Conservation (phyloP, 139 green algal species). For the Chlorella sp. region DNA sequence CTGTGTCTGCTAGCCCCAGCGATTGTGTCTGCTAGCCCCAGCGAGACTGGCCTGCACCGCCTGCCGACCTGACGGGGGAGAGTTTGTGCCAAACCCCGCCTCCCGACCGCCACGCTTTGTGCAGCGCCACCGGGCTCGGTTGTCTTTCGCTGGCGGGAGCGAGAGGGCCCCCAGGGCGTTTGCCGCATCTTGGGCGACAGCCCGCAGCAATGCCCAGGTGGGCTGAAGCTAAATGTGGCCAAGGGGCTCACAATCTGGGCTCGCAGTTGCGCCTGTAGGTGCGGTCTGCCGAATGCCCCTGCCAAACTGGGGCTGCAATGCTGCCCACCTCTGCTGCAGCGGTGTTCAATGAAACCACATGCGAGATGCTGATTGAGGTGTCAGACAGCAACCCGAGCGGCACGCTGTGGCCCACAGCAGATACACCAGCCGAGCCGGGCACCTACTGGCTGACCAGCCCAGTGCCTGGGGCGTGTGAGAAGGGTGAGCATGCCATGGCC, state of each 20-base stretch:
- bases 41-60: too few species aligned
- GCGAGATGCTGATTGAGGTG: background rate
- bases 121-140: background rate
- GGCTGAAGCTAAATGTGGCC: too few species aligned
- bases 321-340: too few species aligned
- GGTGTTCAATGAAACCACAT: too few species aligned
- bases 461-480: constrained; percentile 2
- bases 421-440: background rate
- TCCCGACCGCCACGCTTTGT: too few species aligned
- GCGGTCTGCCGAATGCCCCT: background rate
- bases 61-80: too few species aligned
- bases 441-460: constrained; percentile 7
- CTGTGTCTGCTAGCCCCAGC: too few species aligned
- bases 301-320: background rate
- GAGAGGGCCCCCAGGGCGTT: constrained; percentile 17
- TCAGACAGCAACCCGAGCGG: background rate
- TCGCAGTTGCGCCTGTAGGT: too few species aligned
- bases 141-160: constrained; percentile 4
- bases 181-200: constrained; percentile 1
- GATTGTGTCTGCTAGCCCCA: too few species aligned
- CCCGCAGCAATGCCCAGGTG: constrained; percentile 9
- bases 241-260: too few species aligned
- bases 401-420: background rate
- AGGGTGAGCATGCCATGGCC: background rate
- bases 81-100: too few species aligned